Percentiles rank a stretch among this genome's conserved stretches.
Evolutionary conservation across 768 basidiomycete genomes (phyloP).

Genomic region (Collybia nuda): DNA sequence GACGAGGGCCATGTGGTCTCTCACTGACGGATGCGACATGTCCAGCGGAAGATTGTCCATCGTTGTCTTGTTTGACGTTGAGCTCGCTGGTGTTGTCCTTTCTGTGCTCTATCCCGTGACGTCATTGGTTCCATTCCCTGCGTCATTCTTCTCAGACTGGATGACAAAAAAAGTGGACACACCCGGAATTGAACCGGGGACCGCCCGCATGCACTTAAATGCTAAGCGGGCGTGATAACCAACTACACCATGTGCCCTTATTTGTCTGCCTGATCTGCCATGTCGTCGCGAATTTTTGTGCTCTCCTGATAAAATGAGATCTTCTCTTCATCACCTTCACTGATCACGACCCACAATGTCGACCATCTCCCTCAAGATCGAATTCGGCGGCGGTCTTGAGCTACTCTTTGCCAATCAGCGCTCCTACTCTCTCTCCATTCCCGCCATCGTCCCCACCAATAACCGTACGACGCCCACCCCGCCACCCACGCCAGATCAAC

Average conservation of each 20-base stretch:
- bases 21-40: conserved; percentile 57
- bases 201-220: conserved; percentile 11
- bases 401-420: conserved; percentile 76
- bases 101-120: conserved; percentile 2
- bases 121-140: conserved; percentile 4
- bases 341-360: conserved; percentile 3
- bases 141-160: neutral
- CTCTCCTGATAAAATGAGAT: too few relatives aligned
- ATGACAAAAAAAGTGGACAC: conserved; percentile 9
- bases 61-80: conserved; percentile 1
- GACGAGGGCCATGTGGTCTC: conserved; percentile 65
- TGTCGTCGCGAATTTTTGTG: neutral
- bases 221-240: conserved; percentile 22
- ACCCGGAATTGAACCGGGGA: conserved; percentile 20
- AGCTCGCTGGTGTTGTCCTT: too few relatives aligned
- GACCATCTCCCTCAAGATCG: conserved; percentile 54
- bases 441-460: conserved; percentile 38
- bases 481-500: neutral
- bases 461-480: conserved; percentile 23
- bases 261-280: neutral
- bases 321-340: too few relatives aligned
- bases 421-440: conserved; percentile 54
- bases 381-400: conserved; percentile 87
- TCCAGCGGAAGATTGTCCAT: conserved; percentile 65
- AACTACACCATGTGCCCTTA: conserved; percentile 20